Evolutionary conservation across 306 rosid species (phyloP).

Genomic region (Vicia faba): DNA sequence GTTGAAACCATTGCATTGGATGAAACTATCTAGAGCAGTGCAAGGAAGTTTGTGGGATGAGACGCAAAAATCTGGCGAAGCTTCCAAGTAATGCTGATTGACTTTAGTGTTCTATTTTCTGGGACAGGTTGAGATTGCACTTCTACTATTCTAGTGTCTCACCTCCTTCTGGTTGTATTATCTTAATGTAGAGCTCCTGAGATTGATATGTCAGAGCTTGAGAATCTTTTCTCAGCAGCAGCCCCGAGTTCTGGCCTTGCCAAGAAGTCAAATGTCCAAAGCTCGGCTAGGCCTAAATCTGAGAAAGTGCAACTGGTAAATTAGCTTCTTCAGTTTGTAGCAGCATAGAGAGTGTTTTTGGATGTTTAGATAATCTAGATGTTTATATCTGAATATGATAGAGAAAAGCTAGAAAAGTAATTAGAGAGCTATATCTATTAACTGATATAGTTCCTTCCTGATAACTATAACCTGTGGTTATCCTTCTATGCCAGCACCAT

Average conservation of each 20-base stretch:
- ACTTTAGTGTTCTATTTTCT: constrained; percentile 31
- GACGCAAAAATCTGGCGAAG: constrained; percentile 78
- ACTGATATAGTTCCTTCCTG: constrained; percentile 3
- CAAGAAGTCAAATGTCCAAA: constrained; percentile 50
- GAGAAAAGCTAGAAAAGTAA: constrained; percentile 20
- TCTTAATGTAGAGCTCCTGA: constrained; percentile 75
- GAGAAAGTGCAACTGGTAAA: constrained; percentile 93
- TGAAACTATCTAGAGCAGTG: constrained; percentile 78
- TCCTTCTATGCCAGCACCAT: constrained; percentile 18
- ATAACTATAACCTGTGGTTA: constrained; percentile 16
- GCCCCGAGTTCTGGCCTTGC: constrained; percentile 53
- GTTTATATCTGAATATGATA: constrained; percentile 27
- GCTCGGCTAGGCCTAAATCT: constrained; percentile 64
- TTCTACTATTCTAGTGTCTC: constrained; percentile 34
- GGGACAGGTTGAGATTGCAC: constrained; percentile 24
- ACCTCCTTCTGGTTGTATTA: constrained; percentile 31
- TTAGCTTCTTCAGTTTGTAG: constrained; percentile 30
- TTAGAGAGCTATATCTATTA: constrained; percentile 28
- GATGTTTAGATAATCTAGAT: constrained; percentile 28
- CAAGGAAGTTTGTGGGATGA: constrained; percentile 97
- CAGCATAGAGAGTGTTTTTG: constrained; percentile 9
- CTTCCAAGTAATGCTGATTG: constrained; percentile 63
- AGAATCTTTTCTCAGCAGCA: constrained; percentile 81
- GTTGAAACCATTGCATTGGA: constrained; percentile 93
- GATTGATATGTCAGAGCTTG: constrained; percentile 94